Base-by-base conservation (phyloP, 2,329 filamentous ascomycete genomes). In the Colletotrichum salicis region DNA sequence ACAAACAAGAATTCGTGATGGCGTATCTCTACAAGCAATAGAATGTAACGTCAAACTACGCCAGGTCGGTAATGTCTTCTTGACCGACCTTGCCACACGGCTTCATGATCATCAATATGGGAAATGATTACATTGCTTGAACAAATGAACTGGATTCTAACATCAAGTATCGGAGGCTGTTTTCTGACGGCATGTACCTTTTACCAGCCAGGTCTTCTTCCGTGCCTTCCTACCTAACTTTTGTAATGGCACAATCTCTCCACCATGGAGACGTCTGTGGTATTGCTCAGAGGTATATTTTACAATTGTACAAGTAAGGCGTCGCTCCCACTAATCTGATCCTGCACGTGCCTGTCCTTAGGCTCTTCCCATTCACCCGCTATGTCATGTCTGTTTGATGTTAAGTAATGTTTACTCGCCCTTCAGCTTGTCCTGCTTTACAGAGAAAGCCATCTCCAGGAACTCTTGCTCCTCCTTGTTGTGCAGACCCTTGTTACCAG, bases 401-500 rank as follows among this genome's bases (percentile, higher is more conserved):
- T 31, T 61, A 12, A 24, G 31, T 33, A 7, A 45, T 37, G 12
- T 52, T 79, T 88, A 90, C 83, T 90, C 88, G 78, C 90, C 90
- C 86, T 92, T 92, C 66, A 92, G 86, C 85, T 92, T 92, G 77
- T 92, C 90, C 82, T 92, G 90, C 77, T 85, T 90, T 52, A 92
- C 89, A 13, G 83, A 85, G 77, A 92, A 91, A 66, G 90, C 90
- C 83, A 84, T 86, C 79, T 91, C 84, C 76, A 96, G 84, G 77
- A 99, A 83, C 59, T 96, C 94, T 81, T 93, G 88, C 88, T 98
- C 96, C 87, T 99, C 96, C 89, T 96, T 97, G 84, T 91, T 85
- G 84, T 99, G 96, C 67, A 89, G 90, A 56, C 88, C 86, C 91
- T 99, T 99, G 80, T 96, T 85, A 83, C 96, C 96, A 66, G 96